Evolutionary conservation across 1,284 basidiomycete species (phyloP).

Genomic region (Rhodotorula sp.): DNA sequence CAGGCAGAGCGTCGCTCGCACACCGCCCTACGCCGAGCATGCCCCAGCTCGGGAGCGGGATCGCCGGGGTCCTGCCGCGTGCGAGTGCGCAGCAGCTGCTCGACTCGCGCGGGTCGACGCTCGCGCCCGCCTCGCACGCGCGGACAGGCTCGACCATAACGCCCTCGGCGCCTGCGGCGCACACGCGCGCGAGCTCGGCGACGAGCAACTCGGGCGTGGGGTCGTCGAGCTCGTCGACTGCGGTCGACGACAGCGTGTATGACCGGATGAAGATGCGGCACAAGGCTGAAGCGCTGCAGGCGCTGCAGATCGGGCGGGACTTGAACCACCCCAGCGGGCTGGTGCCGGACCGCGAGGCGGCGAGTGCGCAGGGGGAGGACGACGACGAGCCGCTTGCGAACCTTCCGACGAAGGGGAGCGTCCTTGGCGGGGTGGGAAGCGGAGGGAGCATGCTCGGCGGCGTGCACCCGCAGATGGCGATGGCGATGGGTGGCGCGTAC

Average conservation of each 20-base stretch:
- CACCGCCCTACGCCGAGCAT: conserved; percentile 22
- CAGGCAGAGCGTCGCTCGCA: not conserved
- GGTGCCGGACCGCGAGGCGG: conserved; percentile 14
- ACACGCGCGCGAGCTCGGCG: not conserved
- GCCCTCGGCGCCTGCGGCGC: not conserved
- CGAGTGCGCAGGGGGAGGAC: conserved; percentile 15
- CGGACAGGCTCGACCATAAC: not conserved
- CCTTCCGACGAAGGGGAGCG: conserved; percentile 28
- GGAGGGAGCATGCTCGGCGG: conserved; percentile 15
- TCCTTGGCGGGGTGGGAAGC: conserved; percentile 10
- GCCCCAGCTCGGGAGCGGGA: conserved; percentile 3
- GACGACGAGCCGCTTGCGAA: conserved; percentile 36
- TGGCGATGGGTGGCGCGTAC: conserved; percentile 34
- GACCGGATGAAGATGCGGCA: conserved; percentile 41
- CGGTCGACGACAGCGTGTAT: conserved; percentile 3
- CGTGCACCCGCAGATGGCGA: not conserved
- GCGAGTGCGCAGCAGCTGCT: not conserved
- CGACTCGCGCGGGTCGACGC: not conserved
- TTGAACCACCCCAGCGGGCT: conserved; percentile 27
- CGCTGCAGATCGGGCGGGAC: conserved; percentile 34
- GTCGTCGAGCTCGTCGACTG: conserved; percentile 12
- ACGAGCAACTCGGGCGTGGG: not conserved
- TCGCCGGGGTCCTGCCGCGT: not conserved
- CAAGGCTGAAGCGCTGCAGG: conserved; percentile 32
- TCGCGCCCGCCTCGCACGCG: not conserved